Evolutionary conservation across 495 filamentous ascomycete genomes (phyloP).

Genomic region (Saxophila tyrrhenica): DNA sequence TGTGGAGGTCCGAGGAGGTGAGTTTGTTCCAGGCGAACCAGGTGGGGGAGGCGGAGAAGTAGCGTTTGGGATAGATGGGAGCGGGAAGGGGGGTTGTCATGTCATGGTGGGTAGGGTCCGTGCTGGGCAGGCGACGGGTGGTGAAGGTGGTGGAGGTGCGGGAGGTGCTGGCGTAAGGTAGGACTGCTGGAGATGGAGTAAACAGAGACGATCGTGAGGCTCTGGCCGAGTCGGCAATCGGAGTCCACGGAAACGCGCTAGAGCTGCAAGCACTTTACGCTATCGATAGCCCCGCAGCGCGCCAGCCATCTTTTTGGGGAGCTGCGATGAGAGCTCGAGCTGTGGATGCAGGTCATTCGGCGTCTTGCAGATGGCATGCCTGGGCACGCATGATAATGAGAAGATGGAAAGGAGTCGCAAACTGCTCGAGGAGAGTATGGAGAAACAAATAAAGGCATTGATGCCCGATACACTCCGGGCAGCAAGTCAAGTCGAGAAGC

Average conservation of each 20-base stretch:
- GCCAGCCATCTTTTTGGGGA: neutral
- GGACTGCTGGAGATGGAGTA: neutral
- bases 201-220: neutral
- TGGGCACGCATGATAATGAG: no score
- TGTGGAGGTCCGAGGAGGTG: slow-evolving; percentile 54
- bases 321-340: neutral
- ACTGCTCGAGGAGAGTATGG: no score
- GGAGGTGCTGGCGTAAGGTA: neutral
- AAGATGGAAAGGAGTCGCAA: no score
- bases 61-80: slow-evolving; percentile 68
- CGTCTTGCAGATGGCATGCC: neutral
- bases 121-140: neutral
- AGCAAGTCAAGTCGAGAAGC: no score
- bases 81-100: slow-evolving; percentile 34
- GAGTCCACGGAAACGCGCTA: no score
- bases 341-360: neutral
- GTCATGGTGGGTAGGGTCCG: slow-evolving; percentile 29
- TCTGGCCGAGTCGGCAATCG: no score
- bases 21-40: slow-evolving; percentile 75
- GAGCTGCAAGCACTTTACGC: neutral
- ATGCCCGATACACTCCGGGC: no score
- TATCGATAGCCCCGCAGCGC: neutral
- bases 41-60: slow-evolving; percentile 73
- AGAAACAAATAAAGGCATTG: no score
- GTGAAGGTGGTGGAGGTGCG: neutral